Conservation (phyloP, 768 basidiomycete species). For the Xerocomellus intermedius region DNA sequence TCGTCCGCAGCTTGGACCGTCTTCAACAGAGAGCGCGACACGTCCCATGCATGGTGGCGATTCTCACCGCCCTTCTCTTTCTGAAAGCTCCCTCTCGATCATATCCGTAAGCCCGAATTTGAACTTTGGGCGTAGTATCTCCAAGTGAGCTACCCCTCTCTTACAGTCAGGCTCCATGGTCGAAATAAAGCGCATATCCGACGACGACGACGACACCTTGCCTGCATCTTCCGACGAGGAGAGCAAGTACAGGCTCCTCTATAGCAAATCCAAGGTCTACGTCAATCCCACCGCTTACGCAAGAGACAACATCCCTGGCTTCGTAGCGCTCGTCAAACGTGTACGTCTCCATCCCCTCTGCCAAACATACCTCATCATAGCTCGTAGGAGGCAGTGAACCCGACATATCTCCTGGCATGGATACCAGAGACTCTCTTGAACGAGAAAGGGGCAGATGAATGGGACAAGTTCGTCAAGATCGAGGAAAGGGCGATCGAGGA, state of each 20-base stretch:
- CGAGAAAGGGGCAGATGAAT: slow-evolving; percentile 79
- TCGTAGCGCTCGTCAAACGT: slow-evolving; percentile 87
- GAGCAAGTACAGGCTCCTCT: slow-evolving; percentile 69
- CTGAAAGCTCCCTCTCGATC: slow-evolving; percentile 47
- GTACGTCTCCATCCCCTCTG: slow-evolving; percentile 42
- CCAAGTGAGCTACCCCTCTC: slow-evolving; percentile 11
- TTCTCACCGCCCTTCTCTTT: slow-evolving; percentile 33
- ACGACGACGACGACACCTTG: slow-evolving; percentile 14
- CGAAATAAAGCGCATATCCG: slow-evolving; percentile 55
- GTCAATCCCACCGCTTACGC: slow-evolving; percentile 92
- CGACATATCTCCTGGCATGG: slow-evolving; percentile 86
- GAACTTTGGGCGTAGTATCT: background rate
- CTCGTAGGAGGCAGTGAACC: slow-evolving; percentile 66
- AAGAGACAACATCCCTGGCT: slow-evolving; percentile 92
- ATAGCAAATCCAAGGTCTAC: slow-evolving; percentile 93
- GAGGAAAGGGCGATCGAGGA: slow-evolving; percentile 60
- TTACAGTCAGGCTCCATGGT: slow-evolving; percentile 63
- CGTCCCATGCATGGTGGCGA: slow-evolving; percentile 19
- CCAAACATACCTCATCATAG: slow-evolving; percentile 8
- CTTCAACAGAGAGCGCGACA: background rate
- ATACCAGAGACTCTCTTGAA: slow-evolving; percentile 85
- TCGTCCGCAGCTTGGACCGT: slow-evolving; percentile 7
- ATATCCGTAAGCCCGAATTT: slow-evolving; percentile 41
- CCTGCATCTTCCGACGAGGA: slow-evolving; percentile 44
- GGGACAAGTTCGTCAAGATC: slow-evolving; percentile 86